Percentiles rank a stretch among this genome's conserved stretches.
These are phyloP conservation scores for Lagenidium sp. DNA, from an alignment of 352 stramenopile species.

Conservation along the genomic window DNA sequence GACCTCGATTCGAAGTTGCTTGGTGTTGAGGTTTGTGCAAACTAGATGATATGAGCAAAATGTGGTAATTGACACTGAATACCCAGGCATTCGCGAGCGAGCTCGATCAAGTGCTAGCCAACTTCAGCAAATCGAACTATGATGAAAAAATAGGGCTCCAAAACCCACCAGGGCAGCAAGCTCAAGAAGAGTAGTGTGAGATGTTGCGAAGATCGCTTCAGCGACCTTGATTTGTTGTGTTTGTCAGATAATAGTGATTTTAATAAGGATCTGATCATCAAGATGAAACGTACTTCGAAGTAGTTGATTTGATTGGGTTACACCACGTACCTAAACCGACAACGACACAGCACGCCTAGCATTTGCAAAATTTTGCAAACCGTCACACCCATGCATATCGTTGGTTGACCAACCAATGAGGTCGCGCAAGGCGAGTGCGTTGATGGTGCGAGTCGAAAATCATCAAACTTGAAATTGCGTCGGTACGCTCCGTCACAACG, in stretches of 20 bases:
- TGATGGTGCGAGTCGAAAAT: too few species aligned
- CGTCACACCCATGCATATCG: constrained; percentile 47
- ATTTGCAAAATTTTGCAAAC: neutral
- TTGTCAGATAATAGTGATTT: too few species aligned
- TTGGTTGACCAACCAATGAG: constrained; percentile 44
- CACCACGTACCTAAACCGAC: neutral
- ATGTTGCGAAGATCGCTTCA: too few species aligned
- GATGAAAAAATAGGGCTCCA: neutral
- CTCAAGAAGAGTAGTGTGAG: constrained; percentile 2
- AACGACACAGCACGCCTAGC: neutral
- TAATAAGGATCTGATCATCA: too few species aligned
- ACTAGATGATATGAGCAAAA: too few species aligned
- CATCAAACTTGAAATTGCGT: constrained; percentile 55
- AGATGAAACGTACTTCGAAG: too few species aligned
- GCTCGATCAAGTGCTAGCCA: constrained; percentile 40
- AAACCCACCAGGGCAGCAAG: constrained; percentile 1
- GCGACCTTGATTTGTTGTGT: too few species aligned
- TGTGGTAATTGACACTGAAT: too few species aligned
- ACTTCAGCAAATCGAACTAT: constrained; percentile 17
- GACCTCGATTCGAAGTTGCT: constrained; percentile 37
- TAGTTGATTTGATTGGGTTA: too few species aligned
- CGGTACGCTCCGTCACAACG: constrained; percentile 22
- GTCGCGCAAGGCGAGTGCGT: constrained; percentile 4
- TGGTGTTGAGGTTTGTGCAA: constrained; percentile 26
- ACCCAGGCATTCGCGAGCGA: constrained; percentile 28